These are phyloP conservation scores for Pichia gijzeniarum DNA, from an alignment of 805 yeast species.

Conservation along the genomic window DNA sequence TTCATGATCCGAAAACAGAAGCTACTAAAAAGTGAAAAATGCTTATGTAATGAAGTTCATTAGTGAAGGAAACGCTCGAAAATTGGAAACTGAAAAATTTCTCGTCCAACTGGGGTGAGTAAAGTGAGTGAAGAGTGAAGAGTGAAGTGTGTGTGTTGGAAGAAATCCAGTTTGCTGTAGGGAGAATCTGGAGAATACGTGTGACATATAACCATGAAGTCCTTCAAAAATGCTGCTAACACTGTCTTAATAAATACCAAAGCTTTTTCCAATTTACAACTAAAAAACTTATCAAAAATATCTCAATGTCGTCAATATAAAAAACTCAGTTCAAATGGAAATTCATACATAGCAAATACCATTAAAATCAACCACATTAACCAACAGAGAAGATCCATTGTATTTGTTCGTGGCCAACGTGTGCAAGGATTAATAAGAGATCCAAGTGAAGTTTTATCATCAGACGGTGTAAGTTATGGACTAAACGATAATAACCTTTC, in stretches of 20 bases:
- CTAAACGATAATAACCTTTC: slow-evolving; percentile 41
- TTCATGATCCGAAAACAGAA: neutral
- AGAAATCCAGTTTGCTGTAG: no score
- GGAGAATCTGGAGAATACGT: no score
- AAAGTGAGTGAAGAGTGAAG: neutral
- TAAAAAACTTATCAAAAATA: slow-evolving; percentile 3
- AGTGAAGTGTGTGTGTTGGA: neutral
- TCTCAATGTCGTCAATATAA: slow-evolving; percentile 2
- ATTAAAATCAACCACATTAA: slow-evolving; percentile 6
- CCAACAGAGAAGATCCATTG: slow-evolving; percentile 22
- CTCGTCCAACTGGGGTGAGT: neutral
- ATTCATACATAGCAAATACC: neutral
- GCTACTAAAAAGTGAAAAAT: neutral
- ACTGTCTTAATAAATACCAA: neutral
- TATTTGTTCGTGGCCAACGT: slow-evolving; percentile 45
- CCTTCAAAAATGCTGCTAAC: neutral
- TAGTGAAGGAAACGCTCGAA: neutral
- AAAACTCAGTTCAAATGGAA: neutral
- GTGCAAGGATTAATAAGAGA: slow-evolving; percentile 68
- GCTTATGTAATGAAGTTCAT: no score
- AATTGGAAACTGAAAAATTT: neutral
- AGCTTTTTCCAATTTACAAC: neutral
- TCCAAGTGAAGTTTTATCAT: slow-evolving; percentile 51
- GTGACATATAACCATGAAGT: neutral
- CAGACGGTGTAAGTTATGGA: slow-evolving; percentile 51